Base-by-base conservation (phyloP, 257 asterid genomes). In the Orobanche coerulescens region DNA sequence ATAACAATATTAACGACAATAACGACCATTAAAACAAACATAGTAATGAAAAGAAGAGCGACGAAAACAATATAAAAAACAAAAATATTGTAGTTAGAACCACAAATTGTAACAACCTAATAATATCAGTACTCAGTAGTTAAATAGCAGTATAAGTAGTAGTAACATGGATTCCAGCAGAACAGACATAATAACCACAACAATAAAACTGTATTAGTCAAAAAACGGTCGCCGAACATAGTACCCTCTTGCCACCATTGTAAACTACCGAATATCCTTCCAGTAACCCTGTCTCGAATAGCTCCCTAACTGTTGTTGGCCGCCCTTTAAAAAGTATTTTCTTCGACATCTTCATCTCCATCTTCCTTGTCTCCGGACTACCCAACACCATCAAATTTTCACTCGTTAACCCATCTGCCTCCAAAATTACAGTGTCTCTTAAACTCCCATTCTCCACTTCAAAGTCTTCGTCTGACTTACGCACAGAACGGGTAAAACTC, bases 181-280 rank as follows among this genome's bases (percentile, higher is more conserved):
- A 34, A 19, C 8, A 52, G 22, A 0, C 49, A 55, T 15, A 23
- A 37, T 24, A 61, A 61, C 52, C 8, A 20, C 30, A 69, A 51
- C 30, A 2, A 53, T n/a, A 62, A 33, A 51, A 67, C 20, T 52
- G 18, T 4, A 31, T 1, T 6, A 42, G 51, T 22, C 40, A 34
- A 61, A 25, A 9, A 12, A 70, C n/a, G 22, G 46, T 20, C 16
- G 31, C 23, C 13, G 14, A 52, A 49, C 57, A 33, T 6, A 6
- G 34, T 84, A 93, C 97, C 94, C 84, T 85, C 71, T 87, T 84
- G 70, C 97, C 99, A 47, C 92, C 99, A 66, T 93, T 89, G 81
- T 93, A 93, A 79, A 93, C 83, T 78, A 93, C 97, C 4, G 96
- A 96, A 70, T 93, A 89, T 42, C 96, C 99, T 79, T 93, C 99